Conservation (phyloP, 2,329 filamentous ascomycete genomes). For the Exophiala aquamarina region DNA sequence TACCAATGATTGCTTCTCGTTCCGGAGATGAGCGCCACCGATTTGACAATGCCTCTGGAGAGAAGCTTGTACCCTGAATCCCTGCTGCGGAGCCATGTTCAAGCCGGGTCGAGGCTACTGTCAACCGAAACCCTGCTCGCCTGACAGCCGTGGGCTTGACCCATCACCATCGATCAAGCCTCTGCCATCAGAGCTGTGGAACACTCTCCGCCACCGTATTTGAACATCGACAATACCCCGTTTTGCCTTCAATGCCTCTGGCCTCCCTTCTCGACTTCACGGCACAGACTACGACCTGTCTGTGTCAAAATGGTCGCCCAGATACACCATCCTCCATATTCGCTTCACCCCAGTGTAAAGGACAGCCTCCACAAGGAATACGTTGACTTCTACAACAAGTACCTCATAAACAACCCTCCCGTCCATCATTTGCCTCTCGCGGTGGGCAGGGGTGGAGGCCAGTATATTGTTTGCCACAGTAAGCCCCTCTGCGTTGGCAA, state of each 20-base stretch:
- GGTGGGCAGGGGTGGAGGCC: constrained; percentile 51
- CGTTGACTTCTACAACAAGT: constrained; percentile 53
- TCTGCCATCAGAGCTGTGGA: not conserved
- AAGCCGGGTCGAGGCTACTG: too few species aligned
- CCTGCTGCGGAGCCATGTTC: not conserved
- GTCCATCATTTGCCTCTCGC: constrained; percentile 56
- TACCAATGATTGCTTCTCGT: constrained; percentile 7
- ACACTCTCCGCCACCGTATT: constrained; percentile 1
- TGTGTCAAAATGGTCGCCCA: constrained; percentile 17
- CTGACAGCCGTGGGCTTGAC: too few species aligned
- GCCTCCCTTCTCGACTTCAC: not conserved
- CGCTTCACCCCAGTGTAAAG: constrained; percentile 49
- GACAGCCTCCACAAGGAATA: constrained; percentile 52
- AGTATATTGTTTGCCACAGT: constrained; percentile 54
- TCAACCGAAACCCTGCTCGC: too few species aligned
- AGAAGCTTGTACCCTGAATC: too few species aligned
- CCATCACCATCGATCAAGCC: too few species aligned
- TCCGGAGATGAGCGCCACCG: constrained; percentile 7
- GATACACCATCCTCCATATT: constrained; percentile 41
- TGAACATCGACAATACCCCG: constrained; percentile 4
- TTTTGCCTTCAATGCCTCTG: not conserved
- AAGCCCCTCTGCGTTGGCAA: constrained; percentile 50
- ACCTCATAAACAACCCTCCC: constrained; percentile 52
- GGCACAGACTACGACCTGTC: not conserved
- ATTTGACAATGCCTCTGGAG: constrained; percentile 6